These are phyloP conservation scores for Cercospora canescens DNA, from an alignment of 2,329 filamentous ascomycete genomes.

Conservation along the genomic window DNA sequence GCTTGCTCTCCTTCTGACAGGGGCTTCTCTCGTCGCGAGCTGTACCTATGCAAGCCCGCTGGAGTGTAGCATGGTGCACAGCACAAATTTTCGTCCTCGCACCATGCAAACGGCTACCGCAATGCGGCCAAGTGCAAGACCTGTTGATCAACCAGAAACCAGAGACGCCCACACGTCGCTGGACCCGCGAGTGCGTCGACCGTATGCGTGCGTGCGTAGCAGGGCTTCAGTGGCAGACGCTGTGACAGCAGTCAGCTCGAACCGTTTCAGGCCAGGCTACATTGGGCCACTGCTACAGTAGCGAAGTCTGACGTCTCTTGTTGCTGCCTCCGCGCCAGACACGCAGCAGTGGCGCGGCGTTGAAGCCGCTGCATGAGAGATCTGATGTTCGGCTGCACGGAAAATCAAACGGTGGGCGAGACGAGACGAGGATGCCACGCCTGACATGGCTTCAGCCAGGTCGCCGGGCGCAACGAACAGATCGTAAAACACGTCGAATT, in stretches of 20 bases:
- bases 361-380: not conserved
- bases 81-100: slow-evolving; percentile 5
- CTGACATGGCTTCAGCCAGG: slow-evolving; percentile 20
- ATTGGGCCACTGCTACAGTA: slow-evolving; percentile 11
- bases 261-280: slow-evolving; percentile 7
- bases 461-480: slow-evolving; percentile 13
- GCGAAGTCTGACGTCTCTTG: slow-evolving; percentile 3
- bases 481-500: slow-evolving; percentile 7
- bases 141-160: not conserved
- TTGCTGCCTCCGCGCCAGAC: not conserved
- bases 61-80: slow-evolving; percentile 9
- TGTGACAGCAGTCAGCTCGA: slow-evolving; percentile 9
- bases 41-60: slow-evolving; percentile 8
- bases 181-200: slow-evolving; percentile 16
- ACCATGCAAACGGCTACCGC: slow-evolving; percentile 11
- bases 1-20: not conserved
- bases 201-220: slow-evolving; percentile 3
- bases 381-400: slow-evolving; percentile 1
- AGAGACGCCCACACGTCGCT: slow-evolving; percentile 5
- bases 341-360: not conserved
- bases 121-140: slow-evolving; percentile 5
- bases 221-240: slow-evolving; percentile 14
- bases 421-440: not conserved
- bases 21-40: not conserved
- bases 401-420: not conserved